Base-by-base conservation (phyloP, 23 red algal species). In the Agarophyton chilense region DNA sequence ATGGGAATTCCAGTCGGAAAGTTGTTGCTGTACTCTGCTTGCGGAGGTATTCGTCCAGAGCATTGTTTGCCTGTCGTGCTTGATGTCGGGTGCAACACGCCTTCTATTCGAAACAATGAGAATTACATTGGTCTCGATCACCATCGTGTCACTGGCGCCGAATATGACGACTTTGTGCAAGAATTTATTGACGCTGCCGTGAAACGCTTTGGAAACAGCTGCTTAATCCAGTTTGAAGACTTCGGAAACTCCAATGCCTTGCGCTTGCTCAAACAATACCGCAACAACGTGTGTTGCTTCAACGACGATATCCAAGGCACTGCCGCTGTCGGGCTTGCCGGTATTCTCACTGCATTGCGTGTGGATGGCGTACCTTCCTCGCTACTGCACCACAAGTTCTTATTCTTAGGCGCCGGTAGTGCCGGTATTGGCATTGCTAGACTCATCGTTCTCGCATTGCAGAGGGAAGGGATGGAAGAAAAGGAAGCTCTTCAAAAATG, bases 241-340 rank as follows among this genome's bases (percentile, higher is more conserved):
- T 98, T 98, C 93, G 92, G 82, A 36, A 93, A 95, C 43, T 62
- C 93, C 28, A 95, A 95, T 42, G 96, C 96, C 21, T 61, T 86
- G 45, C 93, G 89, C 3, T 79, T 98, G 70, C 91, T 98, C 41
- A 43, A 94, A 25, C 65, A 58, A 14, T 95, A 93, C 50, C 88
- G 85, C 18, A 28, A 92, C 36, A 24, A 49, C n/a, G 57, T 89
- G 28, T 94, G 89, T 46, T 94, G 83, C 51, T 98, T 98, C 77
- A 98, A 98, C 58, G 96, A 98, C 71, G 96, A 98, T 78, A 98
- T 98, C 57, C 96, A 98, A 72, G 94, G 96, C 31, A 98, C 96
- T 66, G 96, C 93, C 31, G 84, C 79, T 32, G 94, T 98, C 39
- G 96, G 93, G 0, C 79, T 95, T 52, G 92, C 92, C 28, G 93